Conservation (phyloP, 306 rosid species). For the Cucurbita argyrosperma region DNA sequence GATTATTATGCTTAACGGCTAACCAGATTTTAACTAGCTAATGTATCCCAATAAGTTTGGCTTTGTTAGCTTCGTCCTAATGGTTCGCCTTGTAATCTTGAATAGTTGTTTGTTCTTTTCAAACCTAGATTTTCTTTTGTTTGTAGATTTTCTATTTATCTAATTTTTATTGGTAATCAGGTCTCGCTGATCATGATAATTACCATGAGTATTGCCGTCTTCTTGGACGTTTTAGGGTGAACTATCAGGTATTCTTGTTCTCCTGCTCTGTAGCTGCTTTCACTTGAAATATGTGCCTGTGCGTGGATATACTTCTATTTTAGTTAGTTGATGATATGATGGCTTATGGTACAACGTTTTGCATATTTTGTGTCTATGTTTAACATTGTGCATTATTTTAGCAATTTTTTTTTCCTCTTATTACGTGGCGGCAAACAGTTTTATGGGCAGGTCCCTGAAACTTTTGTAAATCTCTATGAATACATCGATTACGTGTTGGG, state of each 20-base stretch:
- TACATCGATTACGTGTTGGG: not conserved
- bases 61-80: not conserved
- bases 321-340: not conserved
- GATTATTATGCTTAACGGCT: not conserved
- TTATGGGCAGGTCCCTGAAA: not conserved
- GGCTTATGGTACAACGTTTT: not conserved
- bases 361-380: not conserved
- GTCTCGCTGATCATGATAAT: slow-evolving; percentile 94
- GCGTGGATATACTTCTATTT: not conserved
- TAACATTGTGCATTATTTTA: not conserved
- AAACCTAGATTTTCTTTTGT: not conserved
- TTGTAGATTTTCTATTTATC: not conserved
- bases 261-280: not conserved
- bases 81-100: not conserved
- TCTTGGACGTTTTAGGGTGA: slow-evolving; percentile 93
- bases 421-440: not conserved
- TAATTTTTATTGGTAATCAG: slow-evolving; percentile 30
- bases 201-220: slow-evolving; percentile 98
- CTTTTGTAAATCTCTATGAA: not conserved
- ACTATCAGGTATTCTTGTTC: slow-evolving; percentile 65
- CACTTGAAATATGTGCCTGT: not conserved
- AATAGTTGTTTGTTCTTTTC: not conserved
- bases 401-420: not conserved
- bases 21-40: not conserved
- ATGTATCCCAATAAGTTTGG: not conserved